Evolutionary conservation across 75 land plant species (phyloP).

Genomic region (Cryptomeria japonica): DNA sequence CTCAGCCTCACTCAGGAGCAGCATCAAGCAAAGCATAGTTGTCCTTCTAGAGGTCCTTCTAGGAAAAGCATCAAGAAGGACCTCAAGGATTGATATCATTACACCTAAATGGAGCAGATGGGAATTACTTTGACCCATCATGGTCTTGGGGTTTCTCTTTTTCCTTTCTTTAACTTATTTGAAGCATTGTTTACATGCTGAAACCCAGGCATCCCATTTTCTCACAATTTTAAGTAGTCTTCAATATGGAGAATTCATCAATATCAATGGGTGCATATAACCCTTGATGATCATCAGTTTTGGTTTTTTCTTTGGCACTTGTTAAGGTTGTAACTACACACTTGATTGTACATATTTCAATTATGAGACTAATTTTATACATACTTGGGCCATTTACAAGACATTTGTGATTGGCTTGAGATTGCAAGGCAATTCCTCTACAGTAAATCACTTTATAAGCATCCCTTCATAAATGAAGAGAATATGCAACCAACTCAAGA

Average conservation of each 20-base stretch:
- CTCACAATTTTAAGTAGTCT: no score
- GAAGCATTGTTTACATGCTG: no score
- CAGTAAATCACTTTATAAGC: neutral
- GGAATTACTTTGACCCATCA: no score
- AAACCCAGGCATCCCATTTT: no score
- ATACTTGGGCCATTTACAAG: neutral
- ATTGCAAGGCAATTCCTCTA: neutral
- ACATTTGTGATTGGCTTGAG: neutral
- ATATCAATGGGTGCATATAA: neutral
- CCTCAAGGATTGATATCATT: no score
- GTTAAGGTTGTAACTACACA: neutral
- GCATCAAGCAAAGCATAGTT: no score
- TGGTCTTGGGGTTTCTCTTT: no score
- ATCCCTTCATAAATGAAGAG: neutral
- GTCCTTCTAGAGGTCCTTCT: no score
- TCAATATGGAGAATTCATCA: neutral
- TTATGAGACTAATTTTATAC: neutral
- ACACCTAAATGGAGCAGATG: no score
- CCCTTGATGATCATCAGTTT: neutral
- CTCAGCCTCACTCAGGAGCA: no score
- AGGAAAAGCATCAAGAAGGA: no score
- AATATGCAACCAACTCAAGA: neutral
- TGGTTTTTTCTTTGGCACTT: neutral
- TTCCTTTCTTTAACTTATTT: no score
- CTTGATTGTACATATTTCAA: neutral